Evolutionary conservation across 139 green algal species (phyloP).

Genomic region (Chlorella ohadii): DNA sequence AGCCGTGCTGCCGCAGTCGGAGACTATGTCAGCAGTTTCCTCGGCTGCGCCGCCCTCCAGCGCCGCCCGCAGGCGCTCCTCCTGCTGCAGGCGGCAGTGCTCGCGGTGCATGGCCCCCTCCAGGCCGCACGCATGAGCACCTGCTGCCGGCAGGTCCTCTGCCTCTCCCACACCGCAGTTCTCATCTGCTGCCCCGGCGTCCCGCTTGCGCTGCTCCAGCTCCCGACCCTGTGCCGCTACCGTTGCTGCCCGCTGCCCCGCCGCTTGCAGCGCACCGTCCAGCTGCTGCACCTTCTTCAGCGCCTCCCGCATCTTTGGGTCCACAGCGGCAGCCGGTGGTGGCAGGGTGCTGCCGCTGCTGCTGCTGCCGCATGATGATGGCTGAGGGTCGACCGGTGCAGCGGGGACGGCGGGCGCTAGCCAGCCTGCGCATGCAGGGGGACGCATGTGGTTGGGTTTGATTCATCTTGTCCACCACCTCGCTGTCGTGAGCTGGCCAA

Average conservation of each 20-base stretch:
- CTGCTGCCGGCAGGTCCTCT: not conserved
- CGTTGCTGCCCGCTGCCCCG: not conserved
- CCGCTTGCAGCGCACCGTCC: not conserved
- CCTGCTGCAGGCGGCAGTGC: not conserved
- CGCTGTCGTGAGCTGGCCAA: no score
- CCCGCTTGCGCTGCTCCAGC: not conserved
- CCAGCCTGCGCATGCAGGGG: not conserved
- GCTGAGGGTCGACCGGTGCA: not conserved
- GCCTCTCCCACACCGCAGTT: not conserved
- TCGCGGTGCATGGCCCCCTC: not conserved
- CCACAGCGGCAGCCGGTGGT: not conserved
- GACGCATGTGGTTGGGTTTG: no score
- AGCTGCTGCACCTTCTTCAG: slow-evolving; percentile 14
- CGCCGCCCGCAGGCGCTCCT: not conserved
- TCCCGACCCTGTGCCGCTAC: not conserved
- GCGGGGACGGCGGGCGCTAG: not conserved
- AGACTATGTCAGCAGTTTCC: no score
- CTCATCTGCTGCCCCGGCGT: not conserved
- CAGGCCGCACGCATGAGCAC: not conserved
- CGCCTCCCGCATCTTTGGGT: not conserved
- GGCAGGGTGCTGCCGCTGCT: not conserved
- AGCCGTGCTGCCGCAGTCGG: no score
- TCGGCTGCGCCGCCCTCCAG: not conserved
- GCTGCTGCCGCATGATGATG: not conserved
- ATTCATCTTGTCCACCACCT: no score